Conservation (phyloP, 352 stramenopile genomes). For the Phytophthora fragariae region DNA sequence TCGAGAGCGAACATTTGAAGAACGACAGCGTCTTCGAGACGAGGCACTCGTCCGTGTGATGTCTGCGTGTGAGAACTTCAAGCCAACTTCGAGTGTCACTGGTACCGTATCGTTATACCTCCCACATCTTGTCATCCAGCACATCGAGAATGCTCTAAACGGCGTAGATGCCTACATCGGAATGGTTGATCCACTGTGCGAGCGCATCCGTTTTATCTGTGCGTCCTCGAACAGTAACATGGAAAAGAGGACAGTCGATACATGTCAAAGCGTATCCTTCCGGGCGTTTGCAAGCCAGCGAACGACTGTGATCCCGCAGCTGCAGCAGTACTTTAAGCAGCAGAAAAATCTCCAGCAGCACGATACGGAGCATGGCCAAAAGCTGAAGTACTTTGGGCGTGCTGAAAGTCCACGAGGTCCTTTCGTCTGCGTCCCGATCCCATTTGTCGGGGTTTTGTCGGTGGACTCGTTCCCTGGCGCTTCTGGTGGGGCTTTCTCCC, state of each 20-base stretch:
- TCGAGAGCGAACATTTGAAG: conserved; percentile 15
- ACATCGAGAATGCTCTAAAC: conserved; percentile 65
- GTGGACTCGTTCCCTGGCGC: conserved; percentile 76
- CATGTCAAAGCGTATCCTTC: conserved; percentile 56
- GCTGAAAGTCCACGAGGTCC: conserved; percentile 28
- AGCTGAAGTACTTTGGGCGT: conserved; percentile 43
- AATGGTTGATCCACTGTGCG: conserved; percentile 60
- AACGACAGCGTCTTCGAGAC: conserved; percentile 31
- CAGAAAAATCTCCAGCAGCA: conserved; percentile 34
- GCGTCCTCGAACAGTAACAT: conserved; percentile 63
- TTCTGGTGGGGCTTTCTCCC: conserved; percentile 54
- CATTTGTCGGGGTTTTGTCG: conserved; percentile 69
- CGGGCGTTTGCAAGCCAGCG: conserved; percentile 59
- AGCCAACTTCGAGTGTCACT: conserved; percentile 7
- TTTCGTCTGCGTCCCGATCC: conserved; percentile 77
- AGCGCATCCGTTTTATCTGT: conserved; percentile 57
- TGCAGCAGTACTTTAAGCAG: conserved; percentile 36
- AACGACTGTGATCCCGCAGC: conserved; percentile 56
- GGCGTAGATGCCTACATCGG: conserved; percentile 75
- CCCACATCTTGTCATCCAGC: conserved; percentile 54
- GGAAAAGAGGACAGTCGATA: conserved; percentile 49
- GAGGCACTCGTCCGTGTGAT: conserved; percentile 62
- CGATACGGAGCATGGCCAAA: conserved; percentile 12
- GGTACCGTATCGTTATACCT: conserved; percentile 39
- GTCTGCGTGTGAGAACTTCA: conserved; percentile 58